These are phyloP conservation scores for Canavalia ensiformis DNA, from an alignment of 306 rosid genomes.

Conservation along the genomic window DNA sequence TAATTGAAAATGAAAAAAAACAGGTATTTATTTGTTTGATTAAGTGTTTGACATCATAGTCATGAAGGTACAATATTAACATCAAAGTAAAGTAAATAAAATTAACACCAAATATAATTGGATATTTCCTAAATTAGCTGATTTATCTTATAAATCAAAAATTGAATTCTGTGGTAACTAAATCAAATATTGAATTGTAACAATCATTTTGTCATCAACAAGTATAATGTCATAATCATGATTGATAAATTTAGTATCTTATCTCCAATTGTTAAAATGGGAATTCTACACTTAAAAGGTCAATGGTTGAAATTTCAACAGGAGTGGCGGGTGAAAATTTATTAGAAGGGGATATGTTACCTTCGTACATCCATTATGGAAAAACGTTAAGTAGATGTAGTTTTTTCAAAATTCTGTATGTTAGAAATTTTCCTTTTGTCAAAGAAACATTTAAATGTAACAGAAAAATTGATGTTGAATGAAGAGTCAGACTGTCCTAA, in stretches of 20 bases:
- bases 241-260: background rate
- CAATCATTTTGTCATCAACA: conserved; percentile 24
- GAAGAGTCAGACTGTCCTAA: background rate
- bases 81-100: background rate
- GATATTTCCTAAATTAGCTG: background rate
- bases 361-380: background rate
- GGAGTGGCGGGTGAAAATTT: background rate
- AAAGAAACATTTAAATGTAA: background rate
- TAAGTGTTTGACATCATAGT: conserved; percentile 26
- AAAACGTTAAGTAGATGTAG: background rate
- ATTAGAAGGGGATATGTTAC: conserved; percentile 9
- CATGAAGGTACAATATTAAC: conserved; percentile 20
- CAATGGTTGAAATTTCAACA: conserved; percentile 2
- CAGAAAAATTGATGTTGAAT: background rate
- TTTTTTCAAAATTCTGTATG: background rate
- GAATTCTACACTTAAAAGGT: conserved; percentile 19
- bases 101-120: background rate
- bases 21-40: too few relatives aligned
- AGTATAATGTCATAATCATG: conserved; percentile 37
- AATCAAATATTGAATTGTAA: background rate
- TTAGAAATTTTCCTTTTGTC: background rate
- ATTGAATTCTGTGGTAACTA: background rate
- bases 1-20: too few relatives aligned
- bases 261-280: background rate
- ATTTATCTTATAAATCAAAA: conserved; percentile 21